A percentile compares a stretch with the other conserved stretches of the same genome.
These are phyloP conservation scores for Moringa oleifera DNA, from an alignment of 345 rosid genomes.

Conservation along the genomic window DNA sequence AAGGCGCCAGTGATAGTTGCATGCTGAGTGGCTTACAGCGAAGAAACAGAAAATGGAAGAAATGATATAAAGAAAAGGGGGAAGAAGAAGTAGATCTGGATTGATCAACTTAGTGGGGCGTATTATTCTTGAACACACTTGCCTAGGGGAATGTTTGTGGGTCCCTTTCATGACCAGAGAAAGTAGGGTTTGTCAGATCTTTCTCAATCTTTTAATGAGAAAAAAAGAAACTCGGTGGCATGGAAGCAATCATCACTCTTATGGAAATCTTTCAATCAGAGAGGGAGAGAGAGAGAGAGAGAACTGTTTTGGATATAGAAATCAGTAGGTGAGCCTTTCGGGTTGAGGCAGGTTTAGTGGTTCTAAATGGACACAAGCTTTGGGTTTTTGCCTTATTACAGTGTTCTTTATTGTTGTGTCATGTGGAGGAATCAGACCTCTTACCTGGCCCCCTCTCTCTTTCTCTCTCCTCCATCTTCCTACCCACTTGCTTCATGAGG, in stretches of 20 bases:
- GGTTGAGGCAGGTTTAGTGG: not conserved
- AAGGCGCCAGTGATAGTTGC: slow-evolving; percentile 1
- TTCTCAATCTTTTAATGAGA: slow-evolving; percentile 18
- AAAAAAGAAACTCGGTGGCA: slow-evolving; percentile 1
- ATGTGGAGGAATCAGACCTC: slow-evolving; percentile 20
- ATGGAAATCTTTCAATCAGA: not conserved
- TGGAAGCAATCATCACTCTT: slow-evolving; percentile 23
- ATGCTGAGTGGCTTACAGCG: slow-evolving; percentile 39
- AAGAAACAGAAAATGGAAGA: slow-evolving; percentile 21
- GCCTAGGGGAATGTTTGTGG: slow-evolving; percentile 73
- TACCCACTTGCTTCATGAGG: slow-evolving; percentile 2
- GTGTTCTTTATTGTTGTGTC: not conserved
- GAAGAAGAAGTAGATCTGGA: slow-evolving; percentile 21
- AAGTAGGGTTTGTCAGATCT: slow-evolving; percentile 31
- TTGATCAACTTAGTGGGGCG: slow-evolving; percentile 36
- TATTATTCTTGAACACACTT: slow-evolving; percentile 55
- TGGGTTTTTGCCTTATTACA: no score
- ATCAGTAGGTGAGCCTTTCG: slow-evolving; percentile 21
- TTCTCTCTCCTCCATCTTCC: slow-evolving; percentile 3
- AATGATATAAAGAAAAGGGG: not conserved
- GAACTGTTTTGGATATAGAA: slow-evolving; percentile 22
- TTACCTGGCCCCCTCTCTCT: slow-evolving; percentile 20
- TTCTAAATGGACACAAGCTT: not conserved
- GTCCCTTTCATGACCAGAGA: slow-evolving; percentile 24
- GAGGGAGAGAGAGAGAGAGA: not conserved